Evolutionary conservation across 2,329 filamentous ascomycete genomes (phyloP), one percentile per base, ranked within the genome.

Genomic region (Aspergillus oerlinghausenensis): DNA sequence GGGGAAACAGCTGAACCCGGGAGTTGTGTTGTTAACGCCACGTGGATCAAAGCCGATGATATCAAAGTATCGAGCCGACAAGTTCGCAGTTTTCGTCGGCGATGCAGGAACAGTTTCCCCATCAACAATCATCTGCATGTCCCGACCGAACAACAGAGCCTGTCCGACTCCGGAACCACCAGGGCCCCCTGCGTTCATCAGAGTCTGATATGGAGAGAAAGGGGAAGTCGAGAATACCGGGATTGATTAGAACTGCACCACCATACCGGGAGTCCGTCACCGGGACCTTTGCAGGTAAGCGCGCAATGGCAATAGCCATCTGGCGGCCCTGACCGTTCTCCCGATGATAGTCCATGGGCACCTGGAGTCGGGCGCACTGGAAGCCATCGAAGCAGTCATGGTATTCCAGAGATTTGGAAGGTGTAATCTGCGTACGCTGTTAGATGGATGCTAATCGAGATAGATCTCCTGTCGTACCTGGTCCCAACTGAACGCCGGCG

Each of bases 241-340:
- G 79, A 57, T 82, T 82, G 6, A 80, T 68, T 4, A 82, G 51
- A 26, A 82, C 71, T 1, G 78, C 71, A 3, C 79, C 78, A 1
- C 77, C 77, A 60, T 79, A 79, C 6, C 71, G 70, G 17, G 73
- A 65, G 63, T 82, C 75, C 1, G 73, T 68, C 5, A 72, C 66
- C 5, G 71, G 63, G 6, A 73, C 70, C 50, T 69, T 74, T 4
- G 79, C 79, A 0, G 80, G 77, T 7, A 77, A 68, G 28, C 75
- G 76, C n/a, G 76, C 71, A 9, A 82, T 66, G 3, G 79, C 79
- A 26, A 82, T 60, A 2, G 70, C 70, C 21, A 79, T 71, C 21
- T 65, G 64, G 47, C 70, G 68, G 17, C 68, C 58, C 47, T 71
- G 40, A 38, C 69, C 62, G 40, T 75, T 69, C 0, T 65, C 63